These are phyloP conservation scores for Medicago truncatula DNA, from an alignment of 306 rosid species.

Conservation along the genomic window MtrunA17r5.0-ANR NC_053045.1:60562501-60563000, in stretches of 20 bases:
- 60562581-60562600: too few species aligned
- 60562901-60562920: background rate
- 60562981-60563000: too few species aligned
- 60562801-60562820: background rate
- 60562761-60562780: slow-evolving; percentile 15
- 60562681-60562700: too few species aligned
- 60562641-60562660: background rate
- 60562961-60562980: too few species aligned
- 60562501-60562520: slow-evolving; percentile 55
- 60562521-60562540: slow-evolving; percentile 55
- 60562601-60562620: too few species aligned
- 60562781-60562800: too few species aligned
- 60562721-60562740: background rate
- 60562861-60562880: background rate
- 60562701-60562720: background rate
- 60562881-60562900: background rate
- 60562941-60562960: too few species aligned
- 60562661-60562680: background rate
- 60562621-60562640: background rate
- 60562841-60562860: background rate
- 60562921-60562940: too few species aligned
- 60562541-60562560: slow-evolving; percentile 47
- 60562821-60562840: background rate
- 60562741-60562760: slow-evolving; percentile 6
- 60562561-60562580: background rate